Conservation (phyloP, 805 yeast genomes). For the Saccharomycopsis sp. region DNA sequence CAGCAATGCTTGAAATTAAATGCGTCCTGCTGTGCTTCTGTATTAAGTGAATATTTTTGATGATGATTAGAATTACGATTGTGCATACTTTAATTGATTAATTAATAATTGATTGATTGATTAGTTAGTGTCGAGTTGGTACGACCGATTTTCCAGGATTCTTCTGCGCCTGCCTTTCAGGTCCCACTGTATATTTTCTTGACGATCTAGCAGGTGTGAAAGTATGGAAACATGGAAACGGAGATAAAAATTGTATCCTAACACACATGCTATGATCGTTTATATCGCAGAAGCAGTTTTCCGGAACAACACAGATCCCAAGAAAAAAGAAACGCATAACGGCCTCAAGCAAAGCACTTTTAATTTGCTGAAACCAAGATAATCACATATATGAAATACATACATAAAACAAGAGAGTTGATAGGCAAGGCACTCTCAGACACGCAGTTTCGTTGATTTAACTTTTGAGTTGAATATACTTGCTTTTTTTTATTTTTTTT, state of each 20-base stretch:
- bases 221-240: too few relatives aligned
- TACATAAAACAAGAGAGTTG: neutral
- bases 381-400: neutral
- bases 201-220: neutral
- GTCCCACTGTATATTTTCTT: neutral
- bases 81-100: neutral
- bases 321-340: too few relatives aligned
- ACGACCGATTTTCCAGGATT: neutral
- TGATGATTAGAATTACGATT: neutral
- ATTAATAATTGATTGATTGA: neutral
- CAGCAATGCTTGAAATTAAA: neutral
- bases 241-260: too few relatives aligned
- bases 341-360: neutral
- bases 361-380: neutral
- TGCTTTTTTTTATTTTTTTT: too few relatives aligned
- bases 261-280: too few relatives aligned
- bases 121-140: neutral
- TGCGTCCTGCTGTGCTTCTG: neutral
- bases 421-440: neutral
- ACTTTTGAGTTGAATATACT: neutral
- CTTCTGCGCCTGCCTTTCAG: neutral
- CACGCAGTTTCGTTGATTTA: neutral
- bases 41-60: neutral
- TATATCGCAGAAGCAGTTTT: too few relatives aligned
- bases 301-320: too few relatives aligned